A percentile compares a stretch with the other conserved stretches of the same genome.
Conservation (phyloP, 2,329 filamentous ascomycete genomes). For the Talaromyces sp. region DNA sequence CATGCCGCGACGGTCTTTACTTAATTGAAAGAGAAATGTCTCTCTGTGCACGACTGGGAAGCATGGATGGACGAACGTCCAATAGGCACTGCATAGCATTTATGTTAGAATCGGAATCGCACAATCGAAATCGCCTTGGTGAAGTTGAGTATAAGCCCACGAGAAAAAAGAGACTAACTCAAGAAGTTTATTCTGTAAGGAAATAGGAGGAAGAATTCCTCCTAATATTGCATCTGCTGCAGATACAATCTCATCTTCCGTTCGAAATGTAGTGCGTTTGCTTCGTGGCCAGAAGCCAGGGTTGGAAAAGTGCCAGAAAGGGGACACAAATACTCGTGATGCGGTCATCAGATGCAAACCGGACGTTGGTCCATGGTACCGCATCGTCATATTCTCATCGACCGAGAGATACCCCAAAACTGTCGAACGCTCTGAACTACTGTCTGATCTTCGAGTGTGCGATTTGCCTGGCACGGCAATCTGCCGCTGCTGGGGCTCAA, state of each 20-base stretch:
- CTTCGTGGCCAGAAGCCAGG: conserved; percentile 18
- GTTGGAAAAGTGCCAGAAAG: conserved; percentile 19
- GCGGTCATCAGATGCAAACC: conserved; percentile 16
- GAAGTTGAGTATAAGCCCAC: no score
- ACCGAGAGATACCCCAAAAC: conserved; percentile 18
- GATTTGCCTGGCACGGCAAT: background rate
- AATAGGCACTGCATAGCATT: conserved; percentile 11
- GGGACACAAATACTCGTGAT: conserved; percentile 17
- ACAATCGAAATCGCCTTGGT: no score
- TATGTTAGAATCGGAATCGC: background rate
- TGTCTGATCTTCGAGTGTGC: background rate
- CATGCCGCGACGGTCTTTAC: conserved; percentile 16
- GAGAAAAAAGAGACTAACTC: conserved; percentile 6
- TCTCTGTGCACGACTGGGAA: conserved; percentile 18
- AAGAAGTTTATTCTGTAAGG: conserved; percentile 16
- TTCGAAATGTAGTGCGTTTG: conserved; percentile 17
- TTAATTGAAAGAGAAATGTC: conserved; percentile 18
- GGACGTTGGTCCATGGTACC: conserved; percentile 18
- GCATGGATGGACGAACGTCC: conserved; percentile 17
- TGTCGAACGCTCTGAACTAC: conserved; percentile 14
- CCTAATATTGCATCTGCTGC: conserved; percentile 17
- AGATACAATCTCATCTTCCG: conserved; percentile 18
- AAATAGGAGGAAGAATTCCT: conserved; percentile 17
- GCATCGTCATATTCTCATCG: conserved; percentile 20
- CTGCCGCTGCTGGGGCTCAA: background rate